A percentile compares a stretch with the other conserved stretches of the same genome.
Conservation (phyloP, 495 filamentous ascomycete species). For the Immersiella caudata region DNA sequence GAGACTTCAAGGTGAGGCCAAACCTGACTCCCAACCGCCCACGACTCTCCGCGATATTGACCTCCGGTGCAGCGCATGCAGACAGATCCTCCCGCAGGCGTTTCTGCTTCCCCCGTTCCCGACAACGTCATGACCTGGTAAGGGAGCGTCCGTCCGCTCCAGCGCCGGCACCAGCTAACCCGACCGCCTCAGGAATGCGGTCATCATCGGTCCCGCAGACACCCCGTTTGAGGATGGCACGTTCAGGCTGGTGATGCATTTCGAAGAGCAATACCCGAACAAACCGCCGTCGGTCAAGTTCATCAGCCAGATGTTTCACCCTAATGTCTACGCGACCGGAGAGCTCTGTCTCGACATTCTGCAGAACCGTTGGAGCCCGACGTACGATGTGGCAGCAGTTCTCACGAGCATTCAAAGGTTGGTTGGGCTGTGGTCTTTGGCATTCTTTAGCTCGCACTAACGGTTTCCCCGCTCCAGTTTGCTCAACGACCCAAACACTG, state of each 20-base stretch:
- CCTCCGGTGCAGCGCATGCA: slow-evolving; percentile 81
- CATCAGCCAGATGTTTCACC: slow-evolving; percentile 98
- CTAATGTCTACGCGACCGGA: slow-evolving; percentile 95
- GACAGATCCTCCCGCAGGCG: slow-evolving; percentile 95
- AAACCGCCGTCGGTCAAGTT: slow-evolving; percentile 98
- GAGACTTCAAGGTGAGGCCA: slow-evolving; percentile 88
- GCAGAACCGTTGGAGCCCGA: slow-evolving; percentile 98
- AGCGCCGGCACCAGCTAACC: slow-evolving; percentile 7
- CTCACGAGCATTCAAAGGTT: slow-evolving; percentile 98
- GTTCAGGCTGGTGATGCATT: slow-evolving; percentile 97
- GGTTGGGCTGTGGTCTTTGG: slow-evolving; percentile 5
- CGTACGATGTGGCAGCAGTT: slow-evolving; percentile 96
- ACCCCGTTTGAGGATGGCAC: slow-evolving; percentile 99
- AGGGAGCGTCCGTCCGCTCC: slow-evolving; percentile 22
- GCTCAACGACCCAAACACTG: slow-evolving; percentile 98
- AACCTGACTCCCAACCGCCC: slow-evolving; percentile 10
- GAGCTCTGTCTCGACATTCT: slow-evolving; percentile 97
- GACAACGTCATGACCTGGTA: slow-evolving; percentile 99
- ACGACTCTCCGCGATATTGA: slow-evolving; percentile 22
- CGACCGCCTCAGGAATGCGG: slow-evolving; percentile 76
- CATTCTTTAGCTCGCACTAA: slow-evolving; percentile 21
- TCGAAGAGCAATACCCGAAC: slow-evolving; percentile 98
- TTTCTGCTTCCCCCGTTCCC: slow-evolving; percentile 93
- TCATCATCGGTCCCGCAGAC: slow-evolving; percentile 96
- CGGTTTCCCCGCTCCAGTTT: slow-evolving; percentile 58